Base-by-base conservation (phyloP, 768 basidiomycete species). In the Harrya chromipes region DNA sequence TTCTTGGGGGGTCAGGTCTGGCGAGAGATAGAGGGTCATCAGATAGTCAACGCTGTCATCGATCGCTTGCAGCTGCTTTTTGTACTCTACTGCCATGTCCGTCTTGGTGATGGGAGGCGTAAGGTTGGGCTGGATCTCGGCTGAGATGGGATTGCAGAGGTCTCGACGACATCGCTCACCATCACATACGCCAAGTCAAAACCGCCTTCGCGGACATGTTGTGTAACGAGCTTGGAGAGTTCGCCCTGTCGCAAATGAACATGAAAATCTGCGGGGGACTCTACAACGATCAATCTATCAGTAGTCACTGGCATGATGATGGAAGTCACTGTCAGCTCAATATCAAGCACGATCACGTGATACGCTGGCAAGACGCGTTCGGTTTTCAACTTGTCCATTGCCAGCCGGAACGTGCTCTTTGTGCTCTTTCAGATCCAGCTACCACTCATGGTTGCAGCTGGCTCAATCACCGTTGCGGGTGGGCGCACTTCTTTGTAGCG, bases 1-100 rank as follows among this genome's bases (percentile, higher is more conserved):
- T 64, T 97, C 93, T 17, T 86, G 85, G 6, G 93, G 90, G 2
- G 93, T 95, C 49, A 98, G 80, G 42, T 88, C 85, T 0, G 87
- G 86, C 34, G 87, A 90, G n/a, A 99, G 81, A 71, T 98, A 99
- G 37, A 99, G 75, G 1, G 94, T 95, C 90, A 98, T 95, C 23
- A 99, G 76, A 73, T 91, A 95, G 69, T 93, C 83, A 16, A 89
- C 83, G 47, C 72, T 69, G 13, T 90, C 81, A 41, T 91, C 90
- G 52, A 97, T 83, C 35, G 64, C 70, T 62, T 90, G 75, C 27
- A 99, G 80, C 23, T 82, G 72, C 16, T 79, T 72, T 64, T 85
- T 86, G 75, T 99, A 99, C 46, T 78, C 74, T 39, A 97, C 59
- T 1, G 94, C 94, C 58, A 83, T 80, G 9, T 83, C 83, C 7